Percentiles rank a stretch among this genome's conserved stretches.
These are phyloP conservation scores for Kodamaea neixiangensis DNA, from an alignment of 805 yeast genomes.

Conservation along the genomic window DNA sequence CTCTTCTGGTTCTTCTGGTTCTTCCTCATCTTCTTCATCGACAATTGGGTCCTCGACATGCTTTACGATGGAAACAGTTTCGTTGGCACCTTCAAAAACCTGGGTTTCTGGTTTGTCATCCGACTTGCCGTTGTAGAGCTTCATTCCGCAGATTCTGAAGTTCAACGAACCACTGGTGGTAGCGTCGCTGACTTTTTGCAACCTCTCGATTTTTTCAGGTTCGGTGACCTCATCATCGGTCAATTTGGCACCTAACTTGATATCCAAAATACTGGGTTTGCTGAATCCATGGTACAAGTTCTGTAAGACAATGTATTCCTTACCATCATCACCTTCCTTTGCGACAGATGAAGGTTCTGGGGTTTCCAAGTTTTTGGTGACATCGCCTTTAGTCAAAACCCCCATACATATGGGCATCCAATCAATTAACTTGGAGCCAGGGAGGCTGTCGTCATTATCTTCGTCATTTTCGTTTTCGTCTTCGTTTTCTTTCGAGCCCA, in stretches of 20 bases:
- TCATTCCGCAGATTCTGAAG: conserved; percentile 89
- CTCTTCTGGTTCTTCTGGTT: not conserved
- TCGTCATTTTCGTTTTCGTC: conserved; percentile 17
- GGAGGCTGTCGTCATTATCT: conserved; percentile 25
- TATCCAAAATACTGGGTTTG: conserved; percentile 75
- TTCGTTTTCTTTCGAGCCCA: conserved; percentile 23
- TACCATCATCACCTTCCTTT: conserved; percentile 10
- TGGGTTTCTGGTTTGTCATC: conserved; percentile 8
- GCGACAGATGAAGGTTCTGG: not conserved
- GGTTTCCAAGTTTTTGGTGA: conserved; percentile 6
- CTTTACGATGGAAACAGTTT: conserved; percentile 1
- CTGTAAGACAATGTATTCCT: conserved; percentile 62
- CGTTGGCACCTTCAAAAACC: conserved; percentile 11
- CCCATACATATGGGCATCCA: conserved; percentile 74
- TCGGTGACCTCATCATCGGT: conserved; percentile 61
- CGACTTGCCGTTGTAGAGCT: conserved; percentile 35
- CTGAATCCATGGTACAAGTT: conserved; percentile 64
- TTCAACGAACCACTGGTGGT: conserved; percentile 84
- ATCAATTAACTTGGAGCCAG: conserved; percentile 42
- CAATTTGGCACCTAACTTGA: conserved; percentile 74
- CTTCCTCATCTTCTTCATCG: conserved; percentile 1
- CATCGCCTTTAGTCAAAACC: conserved; percentile 47
- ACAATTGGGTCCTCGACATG: not conserved
- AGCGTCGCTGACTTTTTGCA: conserved; percentile 58
- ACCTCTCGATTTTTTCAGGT: conserved; percentile 59